phyloP scores from a whole-genome alignment of 73 alveolate genomes.

The Tetrahymena elliotti region DNA sequence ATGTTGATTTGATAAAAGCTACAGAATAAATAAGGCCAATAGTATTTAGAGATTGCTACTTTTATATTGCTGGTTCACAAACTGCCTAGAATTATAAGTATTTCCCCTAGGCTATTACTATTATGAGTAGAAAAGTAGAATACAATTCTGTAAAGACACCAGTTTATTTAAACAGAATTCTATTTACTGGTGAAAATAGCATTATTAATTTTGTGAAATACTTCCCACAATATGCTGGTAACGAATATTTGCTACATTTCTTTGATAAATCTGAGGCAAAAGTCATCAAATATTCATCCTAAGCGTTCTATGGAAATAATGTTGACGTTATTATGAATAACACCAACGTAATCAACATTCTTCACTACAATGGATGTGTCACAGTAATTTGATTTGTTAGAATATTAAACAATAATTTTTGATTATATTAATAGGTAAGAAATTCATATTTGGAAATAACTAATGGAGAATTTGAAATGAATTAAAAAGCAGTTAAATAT shows the following conservation, averaged over 20 bases:
- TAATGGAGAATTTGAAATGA: not conserved
- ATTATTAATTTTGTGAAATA: not conserved
- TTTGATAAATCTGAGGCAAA: not conserved
- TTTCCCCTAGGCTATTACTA: not conserved
- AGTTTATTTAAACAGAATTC: not conserved
- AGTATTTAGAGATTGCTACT: not conserved
- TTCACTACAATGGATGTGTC: not conserved
- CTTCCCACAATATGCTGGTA: not conserved
- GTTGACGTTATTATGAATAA: not conserved
- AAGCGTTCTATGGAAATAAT: not conserved
- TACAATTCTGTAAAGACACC: not conserved
- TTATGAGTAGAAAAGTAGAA: not conserved
- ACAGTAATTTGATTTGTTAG: not conserved
- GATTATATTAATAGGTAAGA: not conserved
- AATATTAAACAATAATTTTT: not conserved
- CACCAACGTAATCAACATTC: not conserved
- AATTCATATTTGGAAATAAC: not conserved
- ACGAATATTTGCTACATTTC: not conserved
- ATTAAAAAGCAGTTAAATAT: not conserved
- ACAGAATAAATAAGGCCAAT: not conserved
- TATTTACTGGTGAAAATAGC: not conserved
- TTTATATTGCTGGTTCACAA: not conserved
- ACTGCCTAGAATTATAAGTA: not conserved
- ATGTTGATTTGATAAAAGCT: not conserved
- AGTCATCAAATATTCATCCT: not conserved